Evolutionary conservation across 208 protist species (phyloP).

Genomic region (Plasmodiophora brassicae): DNA sequence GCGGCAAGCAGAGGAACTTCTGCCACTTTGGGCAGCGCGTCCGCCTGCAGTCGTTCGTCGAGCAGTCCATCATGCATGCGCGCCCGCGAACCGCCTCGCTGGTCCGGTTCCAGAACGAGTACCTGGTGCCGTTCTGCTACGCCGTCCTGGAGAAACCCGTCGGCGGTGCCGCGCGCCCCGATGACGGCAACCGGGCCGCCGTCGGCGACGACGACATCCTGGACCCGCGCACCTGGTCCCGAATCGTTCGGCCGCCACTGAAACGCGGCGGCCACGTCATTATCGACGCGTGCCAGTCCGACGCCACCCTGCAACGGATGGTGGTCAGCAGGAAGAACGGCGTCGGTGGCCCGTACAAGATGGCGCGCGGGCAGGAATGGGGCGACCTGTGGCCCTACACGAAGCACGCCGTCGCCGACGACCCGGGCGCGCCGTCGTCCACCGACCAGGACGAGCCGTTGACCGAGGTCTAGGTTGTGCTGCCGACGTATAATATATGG

Average conservation of each 20-base stretch:
- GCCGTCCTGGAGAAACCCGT: background rate
- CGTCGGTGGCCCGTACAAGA: background rate
- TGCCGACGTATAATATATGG: no score
- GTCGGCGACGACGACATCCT: background rate
- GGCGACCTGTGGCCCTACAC: constrained; percentile 1
- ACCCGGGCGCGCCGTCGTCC: no score
- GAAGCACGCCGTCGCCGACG: no score
- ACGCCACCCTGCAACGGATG: background rate
- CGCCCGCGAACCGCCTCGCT: background rate
- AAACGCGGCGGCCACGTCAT: constrained; percentile 17
- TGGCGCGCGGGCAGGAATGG: background rate
- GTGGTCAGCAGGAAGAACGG: background rate
- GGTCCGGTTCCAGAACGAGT: constrained; percentile 1
- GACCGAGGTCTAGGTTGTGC: no score
- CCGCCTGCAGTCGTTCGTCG: background rate
- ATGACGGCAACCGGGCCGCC: background rate
- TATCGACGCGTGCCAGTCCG: background rate
- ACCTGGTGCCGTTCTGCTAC: background rate
- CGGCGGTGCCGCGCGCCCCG: no score
- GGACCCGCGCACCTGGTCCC: background rate
- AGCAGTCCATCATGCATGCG: background rate
- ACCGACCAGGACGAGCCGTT: no score
- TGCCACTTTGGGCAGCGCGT: constrained; percentile 2
- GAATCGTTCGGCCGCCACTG: background rate
- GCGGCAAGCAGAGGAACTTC: background rate